Conservation (phyloP, 2,329 filamentous ascomycete genomes). For the Thielaviopsis cerberus region DNA sequence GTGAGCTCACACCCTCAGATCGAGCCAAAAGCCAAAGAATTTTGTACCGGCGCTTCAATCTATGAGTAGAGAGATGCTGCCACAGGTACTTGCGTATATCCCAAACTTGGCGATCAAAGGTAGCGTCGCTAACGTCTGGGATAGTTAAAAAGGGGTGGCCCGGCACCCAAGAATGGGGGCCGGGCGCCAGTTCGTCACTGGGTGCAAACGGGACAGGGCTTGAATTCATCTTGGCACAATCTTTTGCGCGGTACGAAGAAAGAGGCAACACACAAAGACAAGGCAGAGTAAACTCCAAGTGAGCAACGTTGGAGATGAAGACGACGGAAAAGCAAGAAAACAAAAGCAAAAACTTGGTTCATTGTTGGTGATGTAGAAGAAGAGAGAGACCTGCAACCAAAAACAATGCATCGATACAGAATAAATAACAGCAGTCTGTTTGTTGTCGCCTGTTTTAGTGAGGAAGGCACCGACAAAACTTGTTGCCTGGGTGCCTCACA, state of each 20-base stretch:
- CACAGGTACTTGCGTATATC: not conserved
- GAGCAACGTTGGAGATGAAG: not conserved
- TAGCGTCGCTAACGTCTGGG: not conserved
- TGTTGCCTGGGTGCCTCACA: not conserved
- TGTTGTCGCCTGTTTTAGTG: not conserved
- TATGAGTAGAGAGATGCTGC: not conserved
- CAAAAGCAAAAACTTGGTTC: not conserved
- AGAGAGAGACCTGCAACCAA: not conserved
- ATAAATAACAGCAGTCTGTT: not conserved
- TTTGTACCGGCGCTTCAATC: not conserved
- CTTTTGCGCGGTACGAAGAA: not conserved
- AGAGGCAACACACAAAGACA: not conserved
- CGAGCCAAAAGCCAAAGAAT: not conserved
- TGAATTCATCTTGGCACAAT: not conserved
- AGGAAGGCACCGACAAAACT: not conserved
- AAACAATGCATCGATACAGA: not conserved
- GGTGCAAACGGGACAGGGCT: not conserved
- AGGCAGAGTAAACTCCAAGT: not conserved
- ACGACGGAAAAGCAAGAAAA: not conserved
- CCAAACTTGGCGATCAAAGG: not conserved
- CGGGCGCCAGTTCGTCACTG: not conserved
- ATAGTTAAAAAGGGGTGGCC: not conserved
- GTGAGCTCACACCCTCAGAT: not conserved
- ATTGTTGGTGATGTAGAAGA: not conserved
- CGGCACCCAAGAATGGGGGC: not conserved